Evolutionary conservation across 805 yeast species (phyloP).

Genomic region (Metschnikowia reukaufii): DNA sequence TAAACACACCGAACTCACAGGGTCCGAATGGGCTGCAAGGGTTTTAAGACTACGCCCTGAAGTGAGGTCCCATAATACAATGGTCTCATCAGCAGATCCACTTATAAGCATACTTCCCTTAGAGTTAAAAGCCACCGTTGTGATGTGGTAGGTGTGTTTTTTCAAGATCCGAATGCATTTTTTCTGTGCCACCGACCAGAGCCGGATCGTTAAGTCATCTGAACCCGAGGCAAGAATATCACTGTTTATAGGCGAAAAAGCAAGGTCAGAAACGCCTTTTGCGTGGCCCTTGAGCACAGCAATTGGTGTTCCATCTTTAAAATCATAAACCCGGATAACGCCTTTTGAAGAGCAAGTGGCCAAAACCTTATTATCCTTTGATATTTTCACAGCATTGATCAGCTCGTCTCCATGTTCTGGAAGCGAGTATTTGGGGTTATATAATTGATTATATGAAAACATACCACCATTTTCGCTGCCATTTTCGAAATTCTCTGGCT

Average conservation of each 20-base stretch:
- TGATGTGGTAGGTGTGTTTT: conserved; percentile 86
- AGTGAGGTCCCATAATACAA: conserved; percentile 83
- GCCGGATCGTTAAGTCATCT: conserved; percentile 76
- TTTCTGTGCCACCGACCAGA: conserved; percentile 62
- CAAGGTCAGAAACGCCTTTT: conserved; percentile 69
- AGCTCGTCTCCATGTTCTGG: conserved; percentile 7
- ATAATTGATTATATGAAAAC: conserved; percentile 12
- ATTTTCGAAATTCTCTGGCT: background rate
- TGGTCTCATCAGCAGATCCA: conserved; percentile 88
- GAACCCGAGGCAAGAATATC: conserved; percentile 77
- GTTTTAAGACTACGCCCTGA: conserved; percentile 72
- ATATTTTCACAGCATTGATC: conserved; percentile 51
- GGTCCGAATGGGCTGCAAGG: conserved; percentile 89
- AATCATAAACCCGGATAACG: conserved; percentile 26
- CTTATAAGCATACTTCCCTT: conserved; percentile 79
- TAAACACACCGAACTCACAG: conserved; percentile 73
- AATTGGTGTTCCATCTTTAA: conserved; percentile 19
- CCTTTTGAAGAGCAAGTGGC: conserved; percentile 51
- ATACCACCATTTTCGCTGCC: background rate
- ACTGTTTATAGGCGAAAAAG: conserved; percentile 72
- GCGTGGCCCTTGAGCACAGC: conserved; percentile 54
- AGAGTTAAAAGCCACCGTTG: conserved; percentile 63
- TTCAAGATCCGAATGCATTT: conserved; percentile 51
- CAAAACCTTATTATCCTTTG: conserved; percentile 57
- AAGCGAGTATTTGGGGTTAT: conserved; percentile 15